Conservation (phyloP, 2,329 filamentous ascomycete genomes). For the Fusarium sp. region DNA sequence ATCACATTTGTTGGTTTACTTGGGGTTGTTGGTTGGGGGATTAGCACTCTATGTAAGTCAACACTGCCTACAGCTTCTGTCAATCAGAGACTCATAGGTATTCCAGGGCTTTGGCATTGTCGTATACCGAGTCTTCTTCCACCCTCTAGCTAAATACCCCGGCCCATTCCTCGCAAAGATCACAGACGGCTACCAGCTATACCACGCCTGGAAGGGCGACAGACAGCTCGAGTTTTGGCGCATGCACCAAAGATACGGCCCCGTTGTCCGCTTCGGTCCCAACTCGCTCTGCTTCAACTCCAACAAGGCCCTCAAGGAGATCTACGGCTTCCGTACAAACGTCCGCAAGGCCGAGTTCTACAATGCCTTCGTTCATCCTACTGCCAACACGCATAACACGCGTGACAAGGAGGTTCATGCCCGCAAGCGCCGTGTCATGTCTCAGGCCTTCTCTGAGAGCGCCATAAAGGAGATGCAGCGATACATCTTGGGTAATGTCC, state of each 20-base stretch:
- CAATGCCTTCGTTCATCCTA: slow-evolving; percentile 77
- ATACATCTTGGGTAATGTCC: slow-evolving; percentile 73
- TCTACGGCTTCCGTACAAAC: slow-evolving; percentile 73
- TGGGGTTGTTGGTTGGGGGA: slow-evolving; percentile 53
- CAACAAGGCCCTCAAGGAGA: slow-evolving; percentile 73
- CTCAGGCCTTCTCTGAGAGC: slow-evolving; percentile 77
- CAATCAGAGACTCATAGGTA: slow-evolving; percentile 5
- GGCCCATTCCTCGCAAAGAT: slow-evolving; percentile 73
- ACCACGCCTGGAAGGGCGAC: slow-evolving; percentile 80
- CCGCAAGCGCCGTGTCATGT: slow-evolving; percentile 77
- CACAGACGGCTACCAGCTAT: slow-evolving; percentile 75
- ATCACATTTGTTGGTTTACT: slow-evolving; percentile 56
- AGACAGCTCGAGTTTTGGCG: slow-evolving; percentile 79
- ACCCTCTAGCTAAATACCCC: slow-evolving; percentile 74
- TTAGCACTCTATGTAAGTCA: slow-evolving; percentile 58
- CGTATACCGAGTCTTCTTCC: slow-evolving; percentile 71
- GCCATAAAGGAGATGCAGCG: slow-evolving; percentile 77
- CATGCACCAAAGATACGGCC: slow-evolving; percentile 78
- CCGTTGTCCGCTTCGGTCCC: slow-evolving; percentile 81
- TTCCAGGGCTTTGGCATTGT: slow-evolving; percentile 56
- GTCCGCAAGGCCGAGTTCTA: slow-evolving; percentile 79
- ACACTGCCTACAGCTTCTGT: not conserved
- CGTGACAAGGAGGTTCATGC: slow-evolving; percentile 77
- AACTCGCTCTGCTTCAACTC: slow-evolving; percentile 84
- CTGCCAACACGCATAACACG: slow-evolving; percentile 78